Base-by-base conservation (phyloP, 495 filamentous ascomycete genomes). In the Zalerion maritima region DNA sequence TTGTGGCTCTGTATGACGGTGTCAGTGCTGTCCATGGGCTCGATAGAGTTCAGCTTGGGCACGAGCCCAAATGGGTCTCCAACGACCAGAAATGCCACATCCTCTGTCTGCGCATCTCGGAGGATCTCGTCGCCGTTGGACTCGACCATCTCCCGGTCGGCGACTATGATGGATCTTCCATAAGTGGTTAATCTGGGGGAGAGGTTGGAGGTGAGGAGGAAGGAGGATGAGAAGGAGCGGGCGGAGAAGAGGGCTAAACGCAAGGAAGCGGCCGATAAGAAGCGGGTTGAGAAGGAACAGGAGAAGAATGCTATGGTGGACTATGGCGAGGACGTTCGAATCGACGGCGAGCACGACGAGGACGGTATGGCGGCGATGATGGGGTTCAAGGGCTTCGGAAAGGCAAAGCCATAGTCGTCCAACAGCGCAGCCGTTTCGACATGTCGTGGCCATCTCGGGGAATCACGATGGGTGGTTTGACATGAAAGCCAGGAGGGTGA, bases 111-210 rank as follows among this genome's bases (percentile, higher is more conserved):
- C 17, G 89, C 85, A 36, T 69, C 72, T 16, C 66, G 64, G 16
- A 99, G 72, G 48, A 99, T 96, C 21, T 84, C 79, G 58, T 94
- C 87, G 55, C 81, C 89, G 37, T 75, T 67, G 12, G 73, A 89
- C 52, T 99, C 91, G 49, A 99, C 91, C 63, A 91, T 77, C 56
- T 96, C 89, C 19, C 91, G 77, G 64, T 96, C 89, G 39, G 91
- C 89, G 25, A 85, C 56, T 42, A 84, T 76, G 24, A 99, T 73
- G 25, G 78, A 58, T 15, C 91, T 82, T 47, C 84, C 86, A 77
- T 96, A 96, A 66, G 87, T 96, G 26, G 73, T 63, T 67, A 73
- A 69, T 39, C 42, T 84, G 27, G 67, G 70, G 13, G 67, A 69
- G 47, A 60, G 80, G 36, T 38, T 83, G 21, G 69, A 75, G 48